phyloP scores from a whole-genome alignment of 306 rosid species.

The Lathyrus oleraceus region DNA sequence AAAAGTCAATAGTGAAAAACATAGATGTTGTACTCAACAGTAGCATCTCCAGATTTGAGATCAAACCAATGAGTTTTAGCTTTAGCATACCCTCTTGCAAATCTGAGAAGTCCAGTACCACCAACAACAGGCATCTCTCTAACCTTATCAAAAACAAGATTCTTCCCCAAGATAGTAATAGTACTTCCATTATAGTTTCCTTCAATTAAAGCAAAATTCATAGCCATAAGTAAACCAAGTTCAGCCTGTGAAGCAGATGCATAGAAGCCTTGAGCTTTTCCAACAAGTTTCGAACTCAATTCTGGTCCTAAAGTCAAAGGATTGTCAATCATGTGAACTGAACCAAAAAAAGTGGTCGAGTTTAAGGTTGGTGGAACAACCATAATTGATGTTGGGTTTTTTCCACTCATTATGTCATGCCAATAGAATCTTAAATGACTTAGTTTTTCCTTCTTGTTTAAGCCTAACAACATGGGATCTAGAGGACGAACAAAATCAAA shows the following conservation, averaged over 20 bases:
- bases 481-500: constrained; percentile 29
- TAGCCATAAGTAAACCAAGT: constrained; percentile 42
- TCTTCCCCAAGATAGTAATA: constrained; percentile 54
- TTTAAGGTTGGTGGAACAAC: constrained; percentile 26
- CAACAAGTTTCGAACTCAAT: constrained; percentile 38
- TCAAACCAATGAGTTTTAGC: constrained; percentile 31
- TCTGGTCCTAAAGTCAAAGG: constrained; percentile 45
- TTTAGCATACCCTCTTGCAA: constrained; percentile 60
- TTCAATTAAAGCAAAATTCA: constrained; percentile 56
- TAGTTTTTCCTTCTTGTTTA: constrained; percentile 41
- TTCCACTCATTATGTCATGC: constrained; percentile 50
- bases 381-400: constrained; percentile 17
- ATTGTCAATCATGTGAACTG: constrained; percentile 34
- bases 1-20: not conserved
- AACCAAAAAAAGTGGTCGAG: constrained; percentile 37
- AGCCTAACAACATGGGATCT: constrained; percentile 32
- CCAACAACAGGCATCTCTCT: constrained; percentile 76
- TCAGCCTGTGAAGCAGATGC: constrained; percentile 48
- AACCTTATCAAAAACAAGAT: constrained; percentile 32
- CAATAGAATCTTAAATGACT: constrained; percentile 59
- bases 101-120: constrained; percentile 67
- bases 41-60: constrained; percentile 39
- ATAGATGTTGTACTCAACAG: constrained; percentile 52
- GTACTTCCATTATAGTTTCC: constrained; percentile 71
- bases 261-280: constrained; percentile 55